Conservation (phyloP, 1,284 basidiomycete genomes). For the Melampsora larici-populina region DNA sequence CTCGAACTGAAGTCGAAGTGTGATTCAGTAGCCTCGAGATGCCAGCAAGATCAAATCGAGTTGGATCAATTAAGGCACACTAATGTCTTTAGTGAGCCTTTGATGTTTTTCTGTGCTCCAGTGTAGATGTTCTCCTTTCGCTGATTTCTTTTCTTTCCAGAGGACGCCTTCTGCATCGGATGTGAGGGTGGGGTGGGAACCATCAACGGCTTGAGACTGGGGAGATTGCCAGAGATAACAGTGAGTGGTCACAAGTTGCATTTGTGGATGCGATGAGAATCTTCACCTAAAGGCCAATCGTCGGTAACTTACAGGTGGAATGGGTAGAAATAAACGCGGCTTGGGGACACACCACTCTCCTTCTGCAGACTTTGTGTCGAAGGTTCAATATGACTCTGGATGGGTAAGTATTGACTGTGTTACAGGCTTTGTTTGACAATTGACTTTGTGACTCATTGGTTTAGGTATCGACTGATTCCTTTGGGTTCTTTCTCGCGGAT, state of each 20-base stretch:
- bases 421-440: background rate
- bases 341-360: conserved; percentile 90
- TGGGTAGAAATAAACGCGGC: conserved; percentile 99
- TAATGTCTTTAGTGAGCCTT: conserved; percentile 74
- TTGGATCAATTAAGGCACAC: conserved; percentile 83
- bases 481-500: conserved; percentile 90
- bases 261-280: background rate
- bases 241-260: conserved; percentile 56
- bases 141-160: conserved; percentile 38
- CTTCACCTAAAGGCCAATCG: background rate
- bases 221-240: conserved; percentile 72
- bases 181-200: conserved; percentile 91
- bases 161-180: conserved; percentile 96
- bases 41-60: conserved; percentile 56
- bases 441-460: background rate
- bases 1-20: conserved; percentile 68
- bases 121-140: background rate
- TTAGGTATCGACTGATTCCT: conserved; percentile 78
- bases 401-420: conserved; percentile 59
- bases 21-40: conserved; percentile 67
- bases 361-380: conserved; percentile 82
- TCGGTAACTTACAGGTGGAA: conserved; percentile 65
- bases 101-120: background rate
- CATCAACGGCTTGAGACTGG: conserved; percentile 90
- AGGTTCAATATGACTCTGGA: conserved; percentile 84